phyloP scores from a whole-genome alignment of 1,284 basidiomycete genomes.

The Pholiota adiposa region DNA sequence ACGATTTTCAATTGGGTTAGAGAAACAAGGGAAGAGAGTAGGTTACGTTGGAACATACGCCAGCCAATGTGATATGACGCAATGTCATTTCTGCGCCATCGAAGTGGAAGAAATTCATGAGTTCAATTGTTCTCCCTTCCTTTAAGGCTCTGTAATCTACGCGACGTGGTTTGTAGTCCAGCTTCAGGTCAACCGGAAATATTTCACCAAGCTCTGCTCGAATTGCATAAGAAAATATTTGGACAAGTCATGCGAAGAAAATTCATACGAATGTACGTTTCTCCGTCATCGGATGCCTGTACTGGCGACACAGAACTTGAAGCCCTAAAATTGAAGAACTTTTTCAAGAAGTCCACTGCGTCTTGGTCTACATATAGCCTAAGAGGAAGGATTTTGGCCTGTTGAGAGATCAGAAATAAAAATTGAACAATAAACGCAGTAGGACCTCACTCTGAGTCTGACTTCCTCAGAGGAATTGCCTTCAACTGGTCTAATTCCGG shows the following conservation, averaged over 20 bases:
- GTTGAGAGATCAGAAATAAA: slow-evolving; percentile 8
- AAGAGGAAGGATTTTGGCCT: slow-evolving; percentile 90
- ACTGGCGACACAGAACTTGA: slow-evolving; percentile 47
- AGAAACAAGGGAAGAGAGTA: not conserved
- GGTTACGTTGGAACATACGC: slow-evolving; percentile 57
- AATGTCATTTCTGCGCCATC: slow-evolving; percentile 98
- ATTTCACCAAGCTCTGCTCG: slow-evolving; percentile 83
- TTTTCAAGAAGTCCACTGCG: slow-evolving; percentile 96
- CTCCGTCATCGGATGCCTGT: slow-evolving; percentile 42
- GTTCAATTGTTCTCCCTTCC: slow-evolving; percentile 91
- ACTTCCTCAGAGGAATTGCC: slow-evolving; percentile 77
- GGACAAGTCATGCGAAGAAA: slow-evolving; percentile 4
- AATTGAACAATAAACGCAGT: not conserved
- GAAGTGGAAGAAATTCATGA: slow-evolving; percentile 99
- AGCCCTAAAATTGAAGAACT: slow-evolving; percentile 91
- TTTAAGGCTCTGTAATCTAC: slow-evolving; percentile 94
- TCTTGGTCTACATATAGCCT: slow-evolving; percentile 97
- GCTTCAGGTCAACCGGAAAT: slow-evolving; percentile 88
- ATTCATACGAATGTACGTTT: slow-evolving; percentile 76
- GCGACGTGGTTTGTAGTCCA: slow-evolving; percentile 98
- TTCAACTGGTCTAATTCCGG: slow-evolving; percentile 71
- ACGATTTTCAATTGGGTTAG: slow-evolving; percentile 1
- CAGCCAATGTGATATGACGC: slow-evolving; percentile 88
- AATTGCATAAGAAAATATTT: slow-evolving; percentile 1
- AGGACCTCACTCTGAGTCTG: slow-evolving; percentile 70